Conservation (phyloP, 768 basidiomycete species). For the Suillus placidus region DNA sequence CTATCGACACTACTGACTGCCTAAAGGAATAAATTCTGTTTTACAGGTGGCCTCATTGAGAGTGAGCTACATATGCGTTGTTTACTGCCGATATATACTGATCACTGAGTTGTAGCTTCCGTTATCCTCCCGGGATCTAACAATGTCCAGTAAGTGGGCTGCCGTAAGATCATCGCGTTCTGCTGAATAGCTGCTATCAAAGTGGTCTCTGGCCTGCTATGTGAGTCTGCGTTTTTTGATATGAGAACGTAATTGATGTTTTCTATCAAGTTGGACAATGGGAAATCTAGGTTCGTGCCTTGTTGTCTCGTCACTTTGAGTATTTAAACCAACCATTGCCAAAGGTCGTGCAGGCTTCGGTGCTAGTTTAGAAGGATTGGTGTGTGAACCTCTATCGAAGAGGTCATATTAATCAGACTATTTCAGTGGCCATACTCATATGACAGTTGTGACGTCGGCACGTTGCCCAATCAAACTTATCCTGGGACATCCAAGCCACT, state of each 20-base stretch:
- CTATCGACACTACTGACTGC: neutral
- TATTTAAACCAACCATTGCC: constrained; percentile 10
- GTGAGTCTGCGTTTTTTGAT: constrained; percentile 21
- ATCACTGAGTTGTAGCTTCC: constrained; percentile 27
- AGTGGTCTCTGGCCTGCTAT: constrained; percentile 55
- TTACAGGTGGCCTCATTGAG: constrained; percentile 77
- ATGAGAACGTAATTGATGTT: constrained; percentile 12
- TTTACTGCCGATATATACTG: neutral
- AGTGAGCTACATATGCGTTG: constrained; percentile 15
- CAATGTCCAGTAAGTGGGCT: constrained; percentile 35
- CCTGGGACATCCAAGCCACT: constrained; percentile 47
- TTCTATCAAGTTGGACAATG: constrained; percentile 49
- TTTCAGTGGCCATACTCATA: constrained; percentile 57
- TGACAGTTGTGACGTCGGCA: constrained; percentile 74
- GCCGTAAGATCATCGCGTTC: neutral
- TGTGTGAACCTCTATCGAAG: constrained; percentile 36
- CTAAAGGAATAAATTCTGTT: constrained; percentile 73
- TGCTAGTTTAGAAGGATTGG: constrained; percentile 63
- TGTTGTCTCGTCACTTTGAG: neutral
- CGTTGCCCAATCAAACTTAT: constrained; percentile 72
- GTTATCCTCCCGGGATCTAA: constrained; percentile 47
- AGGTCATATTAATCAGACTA: constrained; percentile 18
- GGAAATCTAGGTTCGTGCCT: constrained; percentile 43
- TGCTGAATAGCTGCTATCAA: constrained; percentile 17
- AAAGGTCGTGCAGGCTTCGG: constrained; percentile 58